Base-by-base conservation (phyloP, 129 eudicot genomes). In the Ambrosia artemisiifolia region DNA sequence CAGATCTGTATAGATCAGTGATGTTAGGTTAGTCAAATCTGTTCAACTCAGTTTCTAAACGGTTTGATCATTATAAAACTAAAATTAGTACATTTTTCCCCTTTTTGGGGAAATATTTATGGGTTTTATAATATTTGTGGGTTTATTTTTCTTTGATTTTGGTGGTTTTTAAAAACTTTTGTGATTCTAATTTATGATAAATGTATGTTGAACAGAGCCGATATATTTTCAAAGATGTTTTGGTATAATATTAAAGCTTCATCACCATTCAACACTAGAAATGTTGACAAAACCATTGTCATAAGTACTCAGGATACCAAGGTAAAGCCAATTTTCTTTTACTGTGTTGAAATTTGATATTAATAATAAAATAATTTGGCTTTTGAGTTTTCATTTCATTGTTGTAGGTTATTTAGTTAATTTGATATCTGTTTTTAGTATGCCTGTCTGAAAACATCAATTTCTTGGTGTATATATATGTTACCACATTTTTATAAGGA, bases 181-280 rank as follows among this genome's bases (percentile, higher is more conserved):
- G 9, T 67, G 61, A 44, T 56, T 24, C 32, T 60, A 17, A 71
- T 56, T 40, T 71, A 9, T 20, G 16, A 8, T 46, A n/a, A 11
- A 3, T 51, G 36, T 2, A 8, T 56, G 6, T 70, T 5, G 2
- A 44, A 63, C 80, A 85, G 90, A 4, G 85, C 79, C 14, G 96
- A 89, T 87, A 93, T 93, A 0, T 89, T 77, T 46, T 79, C 96
- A 2, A 89, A 89, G 93, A 89, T 86, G 88, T 93, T 86, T 63
- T 89, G 96, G 96, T 89, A 89, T 67, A 92, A 89, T 70, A 80
- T 89, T 71, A 89, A 89, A 60, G 96, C 92, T 6, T 92, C 96
- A 0, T 86, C 92, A 2, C 46, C 84, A 14, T 89, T 89, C 78
- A 72, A 18, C 56, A 78, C 68, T 11, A 75, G 89, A 46, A 86